Evolutionary conservation across 1,284 basidiomycete genomes (phyloP).

Genomic region (Phellinidium pouzarii): DNA sequence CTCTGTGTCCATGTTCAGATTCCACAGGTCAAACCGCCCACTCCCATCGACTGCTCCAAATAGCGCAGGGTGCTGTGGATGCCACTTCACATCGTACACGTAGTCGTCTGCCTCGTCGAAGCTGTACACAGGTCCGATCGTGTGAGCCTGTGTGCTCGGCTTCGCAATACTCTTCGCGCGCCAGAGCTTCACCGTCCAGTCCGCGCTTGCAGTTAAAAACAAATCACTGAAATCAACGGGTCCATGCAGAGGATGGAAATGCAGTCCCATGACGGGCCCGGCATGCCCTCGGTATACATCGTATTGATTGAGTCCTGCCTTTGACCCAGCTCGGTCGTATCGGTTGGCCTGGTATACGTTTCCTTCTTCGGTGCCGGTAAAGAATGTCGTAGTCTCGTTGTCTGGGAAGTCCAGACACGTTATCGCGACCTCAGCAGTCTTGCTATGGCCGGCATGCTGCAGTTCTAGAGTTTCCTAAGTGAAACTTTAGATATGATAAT

Average conservation of each 20-base stretch:
- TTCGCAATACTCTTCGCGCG: conserved; percentile 66
- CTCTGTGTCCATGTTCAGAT: conserved; percentile 91
- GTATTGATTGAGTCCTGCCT: conserved; percentile 88
- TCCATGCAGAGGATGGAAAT: conserved; percentile 90
- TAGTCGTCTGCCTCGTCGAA: conserved; percentile 98
- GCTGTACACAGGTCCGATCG: conserved; percentile 72
- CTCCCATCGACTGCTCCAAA: conserved; percentile 94
- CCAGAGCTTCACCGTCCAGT: conserved; percentile 98
- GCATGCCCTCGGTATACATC: conserved; percentile 91
- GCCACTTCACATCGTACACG: conserved; percentile 99
- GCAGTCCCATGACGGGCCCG: conserved; percentile 87
- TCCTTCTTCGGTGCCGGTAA: conserved; percentile 97
- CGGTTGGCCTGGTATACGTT: conserved; percentile 93
- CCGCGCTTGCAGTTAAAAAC: conserved; percentile 86
- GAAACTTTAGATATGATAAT: conserved; percentile 14
- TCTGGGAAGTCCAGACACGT: conserved; percentile 90
- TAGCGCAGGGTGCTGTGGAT: conserved; percentile 87
- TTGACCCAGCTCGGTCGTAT: conserved; percentile 92
- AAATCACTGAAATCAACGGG: conserved; percentile 93
- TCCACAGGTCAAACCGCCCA: conserved; percentile 95
- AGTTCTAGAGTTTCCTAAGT: conserved; percentile 87
- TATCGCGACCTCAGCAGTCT: conserved; percentile 93
- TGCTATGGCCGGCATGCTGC: conserved; percentile 80
- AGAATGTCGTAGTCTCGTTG: conserved; percentile 93
- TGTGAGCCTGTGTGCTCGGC: conserved; percentile 48